Base-by-base conservation (phyloP, 768 basidiomycete species). In the Suillus tomentosus region DNA sequence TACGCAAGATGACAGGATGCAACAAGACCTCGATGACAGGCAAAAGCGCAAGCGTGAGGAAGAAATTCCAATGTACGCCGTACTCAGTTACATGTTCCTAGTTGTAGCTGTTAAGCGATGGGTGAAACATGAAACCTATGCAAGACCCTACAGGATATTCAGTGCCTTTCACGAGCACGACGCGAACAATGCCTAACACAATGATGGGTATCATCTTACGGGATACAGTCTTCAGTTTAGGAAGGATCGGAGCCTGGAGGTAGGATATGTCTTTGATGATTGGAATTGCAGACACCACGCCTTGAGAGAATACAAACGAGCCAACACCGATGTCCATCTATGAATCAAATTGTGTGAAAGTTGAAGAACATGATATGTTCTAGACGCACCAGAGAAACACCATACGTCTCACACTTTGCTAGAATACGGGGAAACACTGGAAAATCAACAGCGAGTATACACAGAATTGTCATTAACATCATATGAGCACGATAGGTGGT, bases 281-380 rank as follows among this genome's bases (percentile, higher is more conserved):
- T 1, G 94, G 90, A 51, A 90, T 87, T 0, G 94, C 90, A n/a
- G 95, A 95, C 6, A 95, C 88, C 50, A 99, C 75, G 24, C 97
- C 97, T 72, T 96, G 92, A 0, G 96, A 95, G 74, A 97, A 99
- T 14, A 99, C 94, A 67, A 99, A 99, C 1, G 96, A 95, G 14
- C 97, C 97, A 2, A 98, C 96, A 13, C 97, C 97, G 14, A 95
- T 77, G 72, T 99, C 97, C 97, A 99, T 99, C 96, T 99, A 66
- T 62, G 8, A 48, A 57, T 51, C 11, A 59, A 54, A 11, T 34
- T 40, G 40, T 50, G 11, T 65, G 22, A 56, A 19, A 39, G 5
- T 47, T 57, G 27, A 36, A 57, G 10, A 57, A 11, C 50, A 17
- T 13, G 36, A n/a, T 22, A 19, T 42, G 42, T 45, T 15, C 39